Percentiles rank a stretch among this genome's conserved stretches.
These are phyloP conservation scores for Evernia prunastri DNA, from an alignment of 495 filamentous ascomycete genomes.

Conservation along the genomic window DNA sequence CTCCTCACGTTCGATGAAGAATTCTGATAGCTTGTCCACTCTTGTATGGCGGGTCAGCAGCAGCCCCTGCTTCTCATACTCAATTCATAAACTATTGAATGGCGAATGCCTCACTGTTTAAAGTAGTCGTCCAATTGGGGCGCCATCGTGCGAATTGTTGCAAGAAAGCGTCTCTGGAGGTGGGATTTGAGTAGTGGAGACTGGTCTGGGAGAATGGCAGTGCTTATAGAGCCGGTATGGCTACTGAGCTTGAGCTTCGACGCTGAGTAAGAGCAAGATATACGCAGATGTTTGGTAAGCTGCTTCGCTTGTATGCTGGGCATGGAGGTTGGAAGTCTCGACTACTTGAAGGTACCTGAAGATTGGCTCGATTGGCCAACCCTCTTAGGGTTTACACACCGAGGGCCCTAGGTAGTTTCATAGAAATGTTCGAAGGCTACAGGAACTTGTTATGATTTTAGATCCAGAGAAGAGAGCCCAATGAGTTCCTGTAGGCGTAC, in stretches of 20 bases:
- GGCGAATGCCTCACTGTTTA: conserved; percentile 51
- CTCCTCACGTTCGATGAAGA: conserved; percentile 78
- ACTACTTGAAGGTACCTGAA: too few species aligned
- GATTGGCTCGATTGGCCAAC: neutral
- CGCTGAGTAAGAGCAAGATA: neutral
- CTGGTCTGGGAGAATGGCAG: neutral
- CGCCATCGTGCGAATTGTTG: conserved; percentile 56
- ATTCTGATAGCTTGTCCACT: conserved; percentile 71
- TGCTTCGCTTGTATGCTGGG: neutral
- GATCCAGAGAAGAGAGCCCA: too few species aligned
- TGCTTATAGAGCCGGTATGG: neutral
- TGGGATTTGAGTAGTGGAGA: neutral
- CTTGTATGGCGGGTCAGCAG: conserved; percentile 28
- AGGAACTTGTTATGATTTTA: neutral
- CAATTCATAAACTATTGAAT: neutral
- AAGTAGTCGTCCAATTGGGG: conserved; percentile 79
- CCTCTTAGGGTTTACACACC: neutral
- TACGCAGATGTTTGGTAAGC: neutral
- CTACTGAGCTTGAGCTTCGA: neutral
- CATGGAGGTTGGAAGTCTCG: neutral
- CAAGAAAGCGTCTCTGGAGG: conserved; percentile 4
- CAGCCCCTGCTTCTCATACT: neutral
- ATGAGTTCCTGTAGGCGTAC: neutral
- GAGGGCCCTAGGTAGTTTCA: neutral
- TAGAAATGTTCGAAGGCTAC: too few species aligned